Evolutionary conservation across 805 yeast species (phyloP), one percentile per base, ranked within the genome.

Genomic region (Ogataea minuta): DNA sequence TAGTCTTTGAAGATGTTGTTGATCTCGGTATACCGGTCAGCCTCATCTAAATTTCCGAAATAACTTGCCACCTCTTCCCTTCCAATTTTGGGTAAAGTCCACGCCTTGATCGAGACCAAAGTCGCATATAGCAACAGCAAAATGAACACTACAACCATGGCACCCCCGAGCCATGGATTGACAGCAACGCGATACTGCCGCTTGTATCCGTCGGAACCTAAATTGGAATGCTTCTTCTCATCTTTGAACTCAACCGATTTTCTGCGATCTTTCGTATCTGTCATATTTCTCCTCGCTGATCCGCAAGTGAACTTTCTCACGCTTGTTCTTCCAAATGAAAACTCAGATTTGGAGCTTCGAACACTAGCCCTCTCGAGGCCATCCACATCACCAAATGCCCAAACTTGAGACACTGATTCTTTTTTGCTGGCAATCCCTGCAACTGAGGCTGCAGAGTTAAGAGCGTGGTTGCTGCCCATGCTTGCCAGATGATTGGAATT

Each of bases 321-420:
- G 15, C 50, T 46, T 30, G 36, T 15, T 28, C 30, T 41, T 3
- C 47, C 41, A 34, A 44, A 44, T 2, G 54, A 50, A 14, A 43
- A 47, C 26, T 47, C 54, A 2, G 54, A 47, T 16, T 48, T 40
- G 6, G 50, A 42, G 24, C 52, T 50, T 23, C 43, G 31, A n/a
- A 39, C 28, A 34, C 52, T 47, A 8, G 48, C 38, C 7, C 46
- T 32, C 14, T 44, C 51, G 9, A 46, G 23, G 1, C 43, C 48
- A 30, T 48, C 54, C 14, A 46, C 47, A 34, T 48, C 51, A 5
- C 51, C 54, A 38, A 41, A 50, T 6, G 47, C 40, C 54, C 54
- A 52, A 2, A 32, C 31, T 5, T 45, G 45, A 3, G 53, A 50
- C 4, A 45, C 10, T 4, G 52, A 46, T 3, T 50, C 52, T 17